Evolutionary conservation across 2,329 filamentous ascomycete species (phyloP), one percentile per base, ranked within the genome.

Genomic region (Colletotrichum abscissum): DNA sequence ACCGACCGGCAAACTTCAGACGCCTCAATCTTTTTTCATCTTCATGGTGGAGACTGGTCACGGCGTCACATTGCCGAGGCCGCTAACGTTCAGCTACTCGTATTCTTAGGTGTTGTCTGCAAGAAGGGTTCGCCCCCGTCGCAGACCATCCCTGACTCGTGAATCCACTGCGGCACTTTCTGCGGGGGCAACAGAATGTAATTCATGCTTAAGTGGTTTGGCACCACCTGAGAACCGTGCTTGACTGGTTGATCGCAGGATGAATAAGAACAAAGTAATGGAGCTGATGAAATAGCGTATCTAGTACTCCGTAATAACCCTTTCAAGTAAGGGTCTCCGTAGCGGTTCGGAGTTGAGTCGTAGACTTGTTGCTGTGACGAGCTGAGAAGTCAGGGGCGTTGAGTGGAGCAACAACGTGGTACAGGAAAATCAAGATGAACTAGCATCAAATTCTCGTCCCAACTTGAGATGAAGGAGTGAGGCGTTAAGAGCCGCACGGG

Each of bases 41-140:
- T 22, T 19, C 55, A 52, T 24, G 6, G 71, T 73, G 67, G 70
- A 62, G 26, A 42, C 16, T 42, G 38, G 38, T 42, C 42, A 64
- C 46, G 56, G 46, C 56, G 52, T 22, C 35, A 33, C 70, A 69
- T 33, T 71, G 60, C 60, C 71, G 69, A 72, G 35, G 26, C 26
- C 67, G 49, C 71, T 54, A 66, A 46, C 2, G 8, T 35, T 71
- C 19, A 33, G 56, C 60, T 57, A 26, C 60, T 70, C 67, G 70
- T 71, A 65, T 60, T 26, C 19, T 49, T 49, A 19, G 42, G 19
- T 49, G 52, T 33, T n/a, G 26, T n/a, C 22, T 38, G 56, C 33
- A 26, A 16, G 60, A 70, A 33, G 67, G 70, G 70, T 42, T 38
- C 52, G 49, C 16, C 49, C 58, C n/a, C 11, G n/a, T 26, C 38